Evolutionary conservation across 2,329 filamentous ascomycete species (phyloP).

Genomic region (Botryotinia calthae): DNA sequence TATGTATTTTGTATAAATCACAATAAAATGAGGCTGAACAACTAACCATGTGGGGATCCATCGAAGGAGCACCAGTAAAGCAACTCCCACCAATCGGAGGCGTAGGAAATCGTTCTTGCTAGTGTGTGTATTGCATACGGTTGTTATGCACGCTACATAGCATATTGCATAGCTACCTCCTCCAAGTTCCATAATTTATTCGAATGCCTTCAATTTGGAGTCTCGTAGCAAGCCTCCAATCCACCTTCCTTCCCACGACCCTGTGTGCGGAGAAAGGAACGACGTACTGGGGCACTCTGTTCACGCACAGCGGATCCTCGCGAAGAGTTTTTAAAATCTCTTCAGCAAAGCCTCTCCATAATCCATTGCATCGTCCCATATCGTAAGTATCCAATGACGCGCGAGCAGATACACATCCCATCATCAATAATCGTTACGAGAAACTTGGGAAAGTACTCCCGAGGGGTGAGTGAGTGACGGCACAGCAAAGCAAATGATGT

Average conservation of each 20-base stretch:
- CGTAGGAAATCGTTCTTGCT: background rate
- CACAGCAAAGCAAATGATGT: background rate
- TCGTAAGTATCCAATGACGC: background rate
- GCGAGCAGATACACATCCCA: background rate
- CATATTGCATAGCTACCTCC: background rate
- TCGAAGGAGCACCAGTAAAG: background rate
- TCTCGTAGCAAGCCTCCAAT: background rate
- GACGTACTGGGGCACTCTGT: background rate
- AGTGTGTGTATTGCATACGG: background rate
- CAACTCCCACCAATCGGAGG: background rate
- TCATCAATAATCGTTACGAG: background rate
- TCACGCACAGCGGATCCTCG: background rate
- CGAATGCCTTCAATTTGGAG: background rate
- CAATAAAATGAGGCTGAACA: background rate
- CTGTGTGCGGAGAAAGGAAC: background rate
- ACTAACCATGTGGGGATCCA: background rate
- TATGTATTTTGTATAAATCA: background rate
- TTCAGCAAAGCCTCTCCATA: background rate
- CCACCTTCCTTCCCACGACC: background rate
- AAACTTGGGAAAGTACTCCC: background rate
- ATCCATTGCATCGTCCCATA: background rate
- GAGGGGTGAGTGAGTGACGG: background rate
- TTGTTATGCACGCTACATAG: background rate
- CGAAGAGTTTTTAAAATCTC: slow-evolving; percentile 4
- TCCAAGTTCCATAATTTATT: background rate